These are phyloP conservation scores for Fusarium tricinctum DNA, from an alignment of 2,329 filamentous ascomycete species.

Conservation along the genomic window DNA sequence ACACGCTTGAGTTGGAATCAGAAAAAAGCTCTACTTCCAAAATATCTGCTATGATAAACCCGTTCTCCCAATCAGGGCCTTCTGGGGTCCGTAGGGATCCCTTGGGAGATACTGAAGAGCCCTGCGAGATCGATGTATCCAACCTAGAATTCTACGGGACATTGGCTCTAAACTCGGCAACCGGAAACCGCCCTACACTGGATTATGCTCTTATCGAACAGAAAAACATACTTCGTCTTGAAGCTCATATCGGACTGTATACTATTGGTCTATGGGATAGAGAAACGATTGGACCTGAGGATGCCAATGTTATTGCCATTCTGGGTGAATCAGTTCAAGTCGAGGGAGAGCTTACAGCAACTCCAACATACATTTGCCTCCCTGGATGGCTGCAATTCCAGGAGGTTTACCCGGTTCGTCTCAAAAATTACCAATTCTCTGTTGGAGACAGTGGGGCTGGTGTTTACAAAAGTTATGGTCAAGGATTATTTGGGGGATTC, in stretches of 20 bases:
- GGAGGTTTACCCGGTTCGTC: background rate
- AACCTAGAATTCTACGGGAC: background rate
- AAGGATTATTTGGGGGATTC: too few species aligned
- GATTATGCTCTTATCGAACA: background rate
- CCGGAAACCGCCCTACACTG: background rate
- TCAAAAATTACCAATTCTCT: background rate
- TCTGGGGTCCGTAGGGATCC: background rate
- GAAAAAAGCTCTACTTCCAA: background rate
- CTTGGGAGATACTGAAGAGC: background rate
- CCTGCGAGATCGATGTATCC: background rate
- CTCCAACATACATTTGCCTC: background rate
- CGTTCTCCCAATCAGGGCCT: background rate
- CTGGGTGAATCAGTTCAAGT: background rate
- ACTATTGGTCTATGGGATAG: accelerated
- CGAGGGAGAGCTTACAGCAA: background rate
- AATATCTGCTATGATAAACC: background rate
- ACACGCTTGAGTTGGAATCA: background rate
- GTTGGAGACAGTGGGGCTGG: background rate
- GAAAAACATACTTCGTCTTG: accelerated
- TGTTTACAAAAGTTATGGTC: too few species aligned
- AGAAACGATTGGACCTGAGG: background rate
- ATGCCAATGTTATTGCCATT: background rate
- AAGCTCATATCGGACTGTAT: too few species aligned
- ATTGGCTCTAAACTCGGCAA: background rate
- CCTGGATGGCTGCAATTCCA: background rate